Percentiles rank a stretch among this genome's conserved stretches.
Evolutionary conservation across 768 basidiomycete genomes (phyloP).

Genomic region (Boletus insuetus): DNA sequence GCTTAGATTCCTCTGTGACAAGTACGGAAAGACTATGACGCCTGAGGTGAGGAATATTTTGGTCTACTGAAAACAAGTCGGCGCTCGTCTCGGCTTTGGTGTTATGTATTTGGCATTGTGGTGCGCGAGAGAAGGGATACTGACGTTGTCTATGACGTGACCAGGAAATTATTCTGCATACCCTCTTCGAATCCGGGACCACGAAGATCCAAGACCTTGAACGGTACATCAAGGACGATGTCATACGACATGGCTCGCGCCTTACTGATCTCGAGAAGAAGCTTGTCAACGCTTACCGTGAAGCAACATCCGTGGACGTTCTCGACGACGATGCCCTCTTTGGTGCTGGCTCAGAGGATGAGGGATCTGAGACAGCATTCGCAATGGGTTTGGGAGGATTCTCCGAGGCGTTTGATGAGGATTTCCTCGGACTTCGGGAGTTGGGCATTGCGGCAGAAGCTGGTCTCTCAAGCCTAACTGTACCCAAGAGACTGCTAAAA

Average conservation of each 20-base stretch:
- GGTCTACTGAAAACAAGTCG: background rate
- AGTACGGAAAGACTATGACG: slow-evolving; percentile 75
- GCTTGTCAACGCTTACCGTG: slow-evolving; percentile 77
- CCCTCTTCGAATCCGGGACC: slow-evolving; percentile 85
- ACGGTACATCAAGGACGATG: slow-evolving; percentile 84
- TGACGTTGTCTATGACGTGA: slow-evolving; percentile 3
- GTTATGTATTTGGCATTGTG: background rate
- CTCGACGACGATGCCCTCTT: slow-evolving; percentile 54
- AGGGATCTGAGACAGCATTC: slow-evolving; percentile 63
- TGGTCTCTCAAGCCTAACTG: slow-evolving; percentile 70
- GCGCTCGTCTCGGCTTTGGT: background rate
- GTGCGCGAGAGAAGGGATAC: background rate
- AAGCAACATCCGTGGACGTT: slow-evolving; percentile 49
- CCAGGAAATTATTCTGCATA: slow-evolving; percentile 93
- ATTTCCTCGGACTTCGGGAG: slow-evolving; percentile 87
- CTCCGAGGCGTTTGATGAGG: slow-evolving; percentile 84
- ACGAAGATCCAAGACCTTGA: slow-evolving; percentile 78
- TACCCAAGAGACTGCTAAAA: slow-evolving; percentile 76
- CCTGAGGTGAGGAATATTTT: slow-evolving; percentile 60
- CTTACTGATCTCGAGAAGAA: slow-evolving; percentile 83
- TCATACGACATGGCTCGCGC: slow-evolving; percentile 76
- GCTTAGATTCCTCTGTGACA: slow-evolving; percentile 78
- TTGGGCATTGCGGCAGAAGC: slow-evolving; percentile 86
- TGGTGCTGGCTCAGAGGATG: slow-evolving; percentile 48
- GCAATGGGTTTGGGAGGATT: slow-evolving; percentile 76